These are phyloP conservation scores for Heliosperma pusillum DNA, from an alignment of 148 eudicot genomes.

Conservation along the genomic window DNA sequence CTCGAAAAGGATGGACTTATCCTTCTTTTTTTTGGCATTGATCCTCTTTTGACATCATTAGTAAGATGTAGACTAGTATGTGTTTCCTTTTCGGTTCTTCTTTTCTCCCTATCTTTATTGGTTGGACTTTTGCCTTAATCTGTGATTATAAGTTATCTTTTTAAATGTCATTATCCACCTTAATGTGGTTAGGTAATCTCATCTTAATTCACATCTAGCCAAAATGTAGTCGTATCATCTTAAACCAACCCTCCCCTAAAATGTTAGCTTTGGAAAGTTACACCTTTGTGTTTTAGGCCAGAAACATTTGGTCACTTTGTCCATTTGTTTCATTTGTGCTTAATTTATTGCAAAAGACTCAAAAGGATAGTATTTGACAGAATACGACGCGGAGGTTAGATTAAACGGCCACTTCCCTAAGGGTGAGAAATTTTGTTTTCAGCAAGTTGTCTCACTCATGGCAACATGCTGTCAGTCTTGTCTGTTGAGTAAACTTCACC, in stretches of 20 bases:
- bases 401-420: background rate
- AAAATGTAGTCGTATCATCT: conserved; percentile 7
- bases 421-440: background rate
- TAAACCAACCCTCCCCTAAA: background rate
- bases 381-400: background rate
- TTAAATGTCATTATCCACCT: conserved; percentile 22
- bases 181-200: conserved; percentile 15
- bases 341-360: conserved; percentile 1
- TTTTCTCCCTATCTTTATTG: conserved; percentile 13
- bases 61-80: conserved; percentile 20
- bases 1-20: conserved; percentile 14
- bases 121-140: conserved; percentile 29
- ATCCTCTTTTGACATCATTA: conserved; percentile 17
- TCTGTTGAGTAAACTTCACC: conserved; percentile 4
- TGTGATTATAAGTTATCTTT: conserved; percentile 22
- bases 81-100: conserved; percentile 18
- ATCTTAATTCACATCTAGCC: conserved; percentile 14
- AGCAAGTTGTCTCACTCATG: background rate
- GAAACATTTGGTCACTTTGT: background rate
- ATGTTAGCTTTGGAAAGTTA: background rate
- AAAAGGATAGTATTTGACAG: background rate
- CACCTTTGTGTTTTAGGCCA: background rate
- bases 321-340: background rate
- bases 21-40: conserved; percentile 12
- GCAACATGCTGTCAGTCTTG: background rate